Conservation (phyloP, 169 alveolate species). For the Cryptosporidium xiaoi region DNA sequence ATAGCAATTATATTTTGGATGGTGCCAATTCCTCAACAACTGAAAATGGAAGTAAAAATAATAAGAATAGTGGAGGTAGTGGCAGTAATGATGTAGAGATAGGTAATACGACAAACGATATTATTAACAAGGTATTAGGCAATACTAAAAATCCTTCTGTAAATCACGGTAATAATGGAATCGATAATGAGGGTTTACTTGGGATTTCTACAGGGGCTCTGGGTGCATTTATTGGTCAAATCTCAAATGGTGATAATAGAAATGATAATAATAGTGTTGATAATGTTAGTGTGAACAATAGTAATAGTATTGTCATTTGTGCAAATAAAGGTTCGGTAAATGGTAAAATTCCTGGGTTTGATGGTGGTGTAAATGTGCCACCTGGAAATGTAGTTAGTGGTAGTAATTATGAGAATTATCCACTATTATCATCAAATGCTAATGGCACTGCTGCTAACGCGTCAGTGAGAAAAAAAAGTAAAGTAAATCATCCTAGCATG, state of each 20-base stretch:
- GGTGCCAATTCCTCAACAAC: neutral
- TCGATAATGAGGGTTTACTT: constrained; percentile 43
- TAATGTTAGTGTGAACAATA: neutral
- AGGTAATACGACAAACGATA: constrained; percentile 12
- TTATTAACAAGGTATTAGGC: constrained; percentile 28
- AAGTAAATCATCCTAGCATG: neutral
- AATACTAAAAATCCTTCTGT: constrained; percentile 5
- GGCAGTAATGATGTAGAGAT: neutral
- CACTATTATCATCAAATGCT: constrained; percentile 32
- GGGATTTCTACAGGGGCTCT: constrained; percentile 66
- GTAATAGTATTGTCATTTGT: neutral
- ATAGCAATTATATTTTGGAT: constrained; percentile 66
- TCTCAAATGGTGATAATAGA: constrained; percentile 2
- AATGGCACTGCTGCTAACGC: constrained; percentile 19
- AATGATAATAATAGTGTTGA: constrained; percentile 19
- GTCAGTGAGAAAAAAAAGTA: constrained; percentile 57
- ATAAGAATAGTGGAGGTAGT: constrained; percentile 2
- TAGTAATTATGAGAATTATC: constrained; percentile 33
- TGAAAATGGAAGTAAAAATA: constrained; percentile 2
- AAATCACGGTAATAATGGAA: neutral
- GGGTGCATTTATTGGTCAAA: constrained; percentile 67
- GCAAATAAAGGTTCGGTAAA: neutral
- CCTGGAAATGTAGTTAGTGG: neutral
- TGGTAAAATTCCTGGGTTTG: constrained; percentile 3
- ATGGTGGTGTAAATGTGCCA: neutral